Base-by-base conservation (phyloP, 352 stramenopile species). In the Phytophthora constricta region DNA sequence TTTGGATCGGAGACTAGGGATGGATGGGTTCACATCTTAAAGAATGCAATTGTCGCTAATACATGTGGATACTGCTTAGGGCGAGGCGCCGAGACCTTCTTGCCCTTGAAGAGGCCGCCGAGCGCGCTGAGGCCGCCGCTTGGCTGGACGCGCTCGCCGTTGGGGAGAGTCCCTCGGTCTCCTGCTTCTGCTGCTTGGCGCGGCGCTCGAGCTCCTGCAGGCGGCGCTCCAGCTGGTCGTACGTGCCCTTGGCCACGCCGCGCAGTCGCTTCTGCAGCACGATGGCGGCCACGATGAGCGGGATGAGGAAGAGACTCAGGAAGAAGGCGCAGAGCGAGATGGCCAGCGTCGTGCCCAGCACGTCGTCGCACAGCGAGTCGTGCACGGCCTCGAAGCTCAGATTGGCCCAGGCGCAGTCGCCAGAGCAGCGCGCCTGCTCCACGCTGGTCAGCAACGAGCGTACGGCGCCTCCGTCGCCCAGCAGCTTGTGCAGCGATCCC, bases 381-480 rank as follows among this genome's bases (percentile, higher is more conserved):
- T 93, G 82, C 10, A 94, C 84, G 45, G 85, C 72, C 64, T 92
- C 89, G 77, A 90, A 95, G 19, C 83, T 86, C 41, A 93, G 77
- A 58, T 93, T 93, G 77, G 90, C 74, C 87, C 87, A 95, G 20
- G 80, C 72, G 58, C 87, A 95, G 67, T 86, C 87, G 49, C 89
- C 77, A 4, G 79, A 86, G 84, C 87, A 95, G 1, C 84, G 85
- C 20, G 88, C 50, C 27, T 68, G 72, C 65, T 95, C 83, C 45
- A 95, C 69, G 13, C 68, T 73, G 49, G 79, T 73, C 25, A 95
- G 50, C n/a, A 95, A 57, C 2, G 64, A 65, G 27, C 77, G 75
- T 26, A 91, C 77, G 13, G 77, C 76, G 14, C 86, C 84, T 0
- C 65, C 66, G 27, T 56, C 71, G 19, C 78, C 69, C 31, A 80